These are phyloP conservation scores for Mycena albidolilacea DNA, from an alignment of 768 basidiomycete genomes.

Conservation along the genomic window DNA sequence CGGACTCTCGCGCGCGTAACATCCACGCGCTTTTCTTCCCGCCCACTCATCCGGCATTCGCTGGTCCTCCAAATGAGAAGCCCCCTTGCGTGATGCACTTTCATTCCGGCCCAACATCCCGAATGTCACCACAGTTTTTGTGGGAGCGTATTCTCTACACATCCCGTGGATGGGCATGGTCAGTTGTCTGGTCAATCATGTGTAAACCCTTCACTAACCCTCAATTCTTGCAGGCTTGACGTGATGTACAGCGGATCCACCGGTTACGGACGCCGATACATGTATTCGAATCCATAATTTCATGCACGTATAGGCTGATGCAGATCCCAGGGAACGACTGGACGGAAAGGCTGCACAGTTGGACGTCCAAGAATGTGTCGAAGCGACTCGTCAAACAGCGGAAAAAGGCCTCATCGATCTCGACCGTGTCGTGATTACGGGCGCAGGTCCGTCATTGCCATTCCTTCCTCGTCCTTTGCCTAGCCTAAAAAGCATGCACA, in stretches of 20 bases:
- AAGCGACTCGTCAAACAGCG: conserved; percentile 18
- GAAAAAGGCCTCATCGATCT: conserved; percentile 18
- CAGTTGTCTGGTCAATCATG: background rate
- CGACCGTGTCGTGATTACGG: conserved; percentile 17
- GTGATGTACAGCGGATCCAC: conserved; percentile 27
- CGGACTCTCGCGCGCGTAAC: conserved; percentile 2
- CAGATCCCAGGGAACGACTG: conserved; percentile 14
- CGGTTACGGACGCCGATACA: conserved; percentile 26
- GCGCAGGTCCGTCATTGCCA: conserved; percentile 6
- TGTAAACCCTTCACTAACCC: too few relatives aligned
- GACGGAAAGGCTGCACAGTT: conserved; percentile 14
- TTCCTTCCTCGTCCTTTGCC: background rate
- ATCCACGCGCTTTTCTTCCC: background rate
- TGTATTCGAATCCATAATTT: background rate
- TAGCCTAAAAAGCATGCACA: background rate
- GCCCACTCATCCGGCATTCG: background rate
- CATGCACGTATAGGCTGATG: background rate
- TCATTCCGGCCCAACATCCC: conserved; percentile 22
- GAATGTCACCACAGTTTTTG: conserved; percentile 15
- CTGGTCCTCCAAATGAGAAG: conserved; percentile 20
- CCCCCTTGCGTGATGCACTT: conserved; percentile 27
- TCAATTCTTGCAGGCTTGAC: conserved; percentile 15
- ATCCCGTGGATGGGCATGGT: conserved; percentile 34
- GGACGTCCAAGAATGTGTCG: conserved; percentile 28
- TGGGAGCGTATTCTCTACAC: conserved; percentile 31